Evolutionary conservation across 2,329 filamentous ascomycete species (phyloP), one percentile per base, ranked within the genome.

Genomic region (Onygenales sp.): DNA sequence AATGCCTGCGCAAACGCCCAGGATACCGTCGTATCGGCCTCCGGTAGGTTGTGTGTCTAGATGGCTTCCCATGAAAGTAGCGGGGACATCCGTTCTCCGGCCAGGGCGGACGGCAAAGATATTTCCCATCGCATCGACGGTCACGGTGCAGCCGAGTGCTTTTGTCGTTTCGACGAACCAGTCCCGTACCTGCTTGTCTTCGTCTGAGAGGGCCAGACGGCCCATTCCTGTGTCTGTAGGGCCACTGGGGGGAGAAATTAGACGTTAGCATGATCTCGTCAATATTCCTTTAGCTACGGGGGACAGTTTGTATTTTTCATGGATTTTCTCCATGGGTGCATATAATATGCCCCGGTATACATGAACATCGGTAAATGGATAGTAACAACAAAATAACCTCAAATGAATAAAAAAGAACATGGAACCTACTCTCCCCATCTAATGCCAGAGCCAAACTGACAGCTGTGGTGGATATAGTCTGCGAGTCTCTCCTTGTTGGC

Each of bases 111-210:
- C 75, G 0, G 87, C 86, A 64, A 92, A 93, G 56, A 86, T 86
- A 60, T 92, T 93, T 17, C 87, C 87, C 81, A 92, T 90, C 31
- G 80, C 74, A 64, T 93, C 88, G 1, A 89, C 69, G 0, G 78
- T 84, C 7, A 87, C 75, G 2, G 76, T 75, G 66, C 87, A 92
- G 8, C 84, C 85, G 0, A 90, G 71, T 0, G 71, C 72, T 60
- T 80, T 70, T 1, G 81, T 82, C 0, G 81, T 83, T 14, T 82
- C 66, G 0, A 83, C 77, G 58, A 93, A 90, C 87, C 87, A 93
- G 65, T 87, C 81, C 41, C 88, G 80, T 10, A 79, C 86, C 61
- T 79, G 69, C 63, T 84, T 87, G 65, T 92, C 88, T 2, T 81
- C 74, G 60, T 90, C 82, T 2, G 83, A 84, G 17, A 92, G 76